Evolutionary conservation across 768 basidiomycete species (phyloP).

Genomic region (Xerocomus potaroensis): DNA sequence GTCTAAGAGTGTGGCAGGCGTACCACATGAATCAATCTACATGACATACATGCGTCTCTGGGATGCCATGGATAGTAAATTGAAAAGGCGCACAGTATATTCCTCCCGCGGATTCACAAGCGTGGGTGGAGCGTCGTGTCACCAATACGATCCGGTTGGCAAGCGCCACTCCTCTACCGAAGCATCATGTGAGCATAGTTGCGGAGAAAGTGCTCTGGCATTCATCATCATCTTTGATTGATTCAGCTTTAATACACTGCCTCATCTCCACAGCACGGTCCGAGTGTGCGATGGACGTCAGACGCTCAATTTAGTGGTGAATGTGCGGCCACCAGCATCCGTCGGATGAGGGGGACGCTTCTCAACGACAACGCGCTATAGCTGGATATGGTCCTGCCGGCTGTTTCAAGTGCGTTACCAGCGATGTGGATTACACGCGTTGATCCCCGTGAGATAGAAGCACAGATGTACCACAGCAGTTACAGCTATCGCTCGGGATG

Average conservation of each 20-base stretch:
- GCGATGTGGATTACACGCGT: slow-evolving; percentile 15
- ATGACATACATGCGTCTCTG: slow-evolving; percentile 2
- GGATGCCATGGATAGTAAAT: not conserved
- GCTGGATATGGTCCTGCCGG: slow-evolving; percentile 5
- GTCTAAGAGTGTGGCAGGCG: not conserved
- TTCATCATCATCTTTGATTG: slow-evolving; percentile 4
- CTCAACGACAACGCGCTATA: slow-evolving; percentile 11
- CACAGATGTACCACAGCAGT: slow-evolving; percentile 11
- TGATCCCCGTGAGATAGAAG: slow-evolving; percentile 26
- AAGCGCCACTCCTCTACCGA: not conserved
- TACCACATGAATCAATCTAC: slow-evolving; percentile 1
- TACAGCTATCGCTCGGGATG: slow-evolving; percentile 22
- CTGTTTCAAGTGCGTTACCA: slow-evolving; percentile 19
- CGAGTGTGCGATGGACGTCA: slow-evolving; percentile 3
- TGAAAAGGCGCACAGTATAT: not conserved
- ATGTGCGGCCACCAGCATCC: slow-evolving; percentile 2
- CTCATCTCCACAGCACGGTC: slow-evolving; percentile 2
- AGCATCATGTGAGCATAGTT: slow-evolving; percentile 1
- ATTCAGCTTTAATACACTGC: slow-evolving; percentile 14
- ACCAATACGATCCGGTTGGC: not conserved
- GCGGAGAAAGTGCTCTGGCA: not conserved
- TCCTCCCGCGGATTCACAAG: not conserved
- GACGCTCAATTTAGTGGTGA: slow-evolving; percentile 5
- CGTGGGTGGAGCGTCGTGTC: not conserved
- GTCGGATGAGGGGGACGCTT: slow-evolving; percentile 10